Base-by-base conservation (phyloP, 73 alveolate genomes). In the Paramecium primaurelia region DNA sequence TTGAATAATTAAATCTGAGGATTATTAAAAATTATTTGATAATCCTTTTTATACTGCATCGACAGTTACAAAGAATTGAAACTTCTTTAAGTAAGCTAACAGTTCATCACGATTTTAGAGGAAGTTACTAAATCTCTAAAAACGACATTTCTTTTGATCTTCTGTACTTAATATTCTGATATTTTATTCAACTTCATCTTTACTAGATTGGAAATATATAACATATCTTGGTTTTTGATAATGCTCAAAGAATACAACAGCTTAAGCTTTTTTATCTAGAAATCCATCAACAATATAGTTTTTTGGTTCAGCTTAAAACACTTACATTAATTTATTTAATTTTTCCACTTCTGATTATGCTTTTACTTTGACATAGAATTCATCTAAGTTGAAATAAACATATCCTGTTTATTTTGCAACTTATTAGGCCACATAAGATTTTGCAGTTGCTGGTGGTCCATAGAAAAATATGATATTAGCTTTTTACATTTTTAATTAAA, bases 1-100 rank as follows among this genome's bases (percentile, higher is more conserved):
- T 18, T 40, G 30, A 4, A 80, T 44, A 9, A 80, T 80, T n/a
- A 80, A 36, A 38, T 80, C 47, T 9, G 91, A 80, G 18, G 91
- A 80, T 22, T 32, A 32, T 26, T 80, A 28, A 36, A 80, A 80
- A 47, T 80, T 80, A 80, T 80, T 80, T 44, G 91, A 80, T 18
- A 80, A 80, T 80, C 91, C 91, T 80, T 80, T 80, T 49, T 80
- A 80, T 25, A 80, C 58, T 30, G 91, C 91, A 80, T 80, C 75
- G 77, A 80, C 91, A 80, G 91, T 80, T 80, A 80, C 91, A 80
- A 45, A 80, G 91, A 80, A 80, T 80, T 40, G 25, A 36, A 45
- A 80, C 58, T 80, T 80, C 30, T 80, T 80, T 25, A 80, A 49
- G 26, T 45, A 80, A 11, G 91, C 32, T 7, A 80, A 26, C n/a